Evolutionary conservation across 495 filamentous ascomycete genomes (phyloP), one percentile per base, ranked within the genome.

Genomic region (Penicillium alfredii): DNA sequence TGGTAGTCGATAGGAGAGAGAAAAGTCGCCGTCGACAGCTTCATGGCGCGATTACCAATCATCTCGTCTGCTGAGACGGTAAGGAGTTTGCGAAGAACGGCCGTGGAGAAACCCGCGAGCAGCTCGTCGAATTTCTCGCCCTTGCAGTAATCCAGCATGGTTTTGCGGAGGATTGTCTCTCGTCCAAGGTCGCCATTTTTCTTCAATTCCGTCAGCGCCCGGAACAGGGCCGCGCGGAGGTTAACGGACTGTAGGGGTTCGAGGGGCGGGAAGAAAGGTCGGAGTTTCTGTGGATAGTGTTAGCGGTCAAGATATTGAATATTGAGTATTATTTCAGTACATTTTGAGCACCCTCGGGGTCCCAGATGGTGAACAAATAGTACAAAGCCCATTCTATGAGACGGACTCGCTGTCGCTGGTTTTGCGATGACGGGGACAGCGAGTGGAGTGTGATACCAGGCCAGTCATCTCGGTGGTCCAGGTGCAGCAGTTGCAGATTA

Each of bases 61-160:
- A 42, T 42, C 52, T 47, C 42, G 33, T 49, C 47, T 42, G 38
- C 32, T 47, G 67, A 48, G 51, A 71, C 66, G 1, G 69, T 61
- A 14, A 82, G 57, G 7, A 74, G 45, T 48, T 84, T 88, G 55
- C 82, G 83, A 33, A 95, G 58, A 8, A 94, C 86, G 0, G 77
- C 72, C 13, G 80, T 82, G 4, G 88, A 92, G 55, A 95, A 93
- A 0, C 74, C 71, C 8, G 81, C 75, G 8, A 94, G 69, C 1
- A 90, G 59, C 59, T 95, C 87, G 53, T 86, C 83, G 36, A 86
- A 72, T 43, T 84, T 75, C 40, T 87, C 85, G 19, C 85, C 86
- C 45, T 80, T 84, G 64, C 88, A 95, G 44, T 95, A 87, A 56
- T 95, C 88, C 38, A 95, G 66, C 84, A 93, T 90, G 0, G 83